Conservation (phyloP, 306 rosid species). For the Vachellia collinsii region DNA sequence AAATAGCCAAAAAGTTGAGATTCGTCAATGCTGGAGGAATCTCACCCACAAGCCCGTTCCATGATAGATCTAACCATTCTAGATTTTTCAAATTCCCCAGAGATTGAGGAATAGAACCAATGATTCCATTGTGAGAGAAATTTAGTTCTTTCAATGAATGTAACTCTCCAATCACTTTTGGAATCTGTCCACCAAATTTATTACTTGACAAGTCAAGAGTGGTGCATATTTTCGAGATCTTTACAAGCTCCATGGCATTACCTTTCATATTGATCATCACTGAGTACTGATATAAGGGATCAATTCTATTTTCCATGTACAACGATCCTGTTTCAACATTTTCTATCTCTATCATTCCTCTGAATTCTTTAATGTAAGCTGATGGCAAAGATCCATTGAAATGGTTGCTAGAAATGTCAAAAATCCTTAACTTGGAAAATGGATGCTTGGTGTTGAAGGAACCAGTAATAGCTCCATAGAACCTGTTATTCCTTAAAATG, state of each 20-base stretch:
- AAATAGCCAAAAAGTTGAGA: not conserved
- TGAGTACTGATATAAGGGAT: too few species aligned
- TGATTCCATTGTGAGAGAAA: conserved; percentile 27
- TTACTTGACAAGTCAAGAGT: conserved; percentile 30
- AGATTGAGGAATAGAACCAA: conserved; percentile 27
- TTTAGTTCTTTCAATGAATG: conserved; percentile 7
- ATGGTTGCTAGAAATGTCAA: too few species aligned
- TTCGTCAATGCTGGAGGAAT: conserved; percentile 24
- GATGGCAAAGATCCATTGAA: too few species aligned
- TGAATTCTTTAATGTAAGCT: too few species aligned
- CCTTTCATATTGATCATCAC: conserved; percentile 27
- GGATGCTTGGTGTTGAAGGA: too few species aligned
- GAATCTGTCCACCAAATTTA: conserved; percentile 34
- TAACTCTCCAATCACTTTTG: conserved; percentile 11
- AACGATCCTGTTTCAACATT: too few species aligned
- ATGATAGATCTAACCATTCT: conserved; percentile 42
- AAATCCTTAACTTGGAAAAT: too few species aligned
- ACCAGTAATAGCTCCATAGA: too few species aligned
- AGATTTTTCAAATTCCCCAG: conserved; percentile 27
- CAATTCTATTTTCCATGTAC: too few species aligned
- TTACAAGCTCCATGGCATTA: not conserved
- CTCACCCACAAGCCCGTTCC: not conserved
- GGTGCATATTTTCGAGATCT: not conserved
- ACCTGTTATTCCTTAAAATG: too few species aligned
- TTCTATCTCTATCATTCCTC: too few species aligned